Evolutionary conservation across 2,329 filamentous ascomycete genomes (phyloP).

Genomic region (Huntiella abstrusa): DNA sequence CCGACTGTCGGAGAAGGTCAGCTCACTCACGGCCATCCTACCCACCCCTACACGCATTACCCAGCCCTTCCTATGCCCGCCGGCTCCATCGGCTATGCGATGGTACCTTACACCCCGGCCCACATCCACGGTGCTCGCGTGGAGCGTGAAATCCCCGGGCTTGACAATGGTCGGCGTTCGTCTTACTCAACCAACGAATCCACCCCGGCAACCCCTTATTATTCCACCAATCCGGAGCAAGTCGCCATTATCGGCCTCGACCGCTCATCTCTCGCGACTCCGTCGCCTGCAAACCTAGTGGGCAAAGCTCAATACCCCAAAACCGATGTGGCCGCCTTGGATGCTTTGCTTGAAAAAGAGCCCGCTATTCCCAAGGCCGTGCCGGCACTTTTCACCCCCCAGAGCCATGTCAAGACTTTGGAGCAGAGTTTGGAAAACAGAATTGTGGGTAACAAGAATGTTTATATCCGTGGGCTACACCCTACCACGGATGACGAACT

Average conservation of each 20-base stretch:
- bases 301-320: constrained; percentile 25
- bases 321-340: constrained; percentile 32
- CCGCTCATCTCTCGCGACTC: constrained; percentile 45
- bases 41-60: constrained; percentile 4
- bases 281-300: constrained; percentile 39
- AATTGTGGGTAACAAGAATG: constrained; percentile 80
- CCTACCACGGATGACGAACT: constrained; percentile 90
- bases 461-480: constrained; percentile 92
- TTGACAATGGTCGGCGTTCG: constrained; percentile 42
- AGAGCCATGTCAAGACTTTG: constrained; percentile 70
- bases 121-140: constrained; percentile 30
- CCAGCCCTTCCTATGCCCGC: constrained; percentile 17
- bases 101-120: constrained; percentile 35
- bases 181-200: constrained; percentile 53
- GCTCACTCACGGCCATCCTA: background rate
- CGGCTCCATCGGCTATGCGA: constrained; percentile 19
- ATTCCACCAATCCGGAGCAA: constrained; percentile 38
- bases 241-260: constrained; percentile 34
- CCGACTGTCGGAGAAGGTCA: background rate
- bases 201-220: constrained; percentile 45
- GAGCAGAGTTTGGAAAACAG: constrained; percentile 91
- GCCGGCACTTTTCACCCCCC: constrained; percentile 70
- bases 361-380: constrained; percentile 75
- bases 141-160: constrained; percentile 33
- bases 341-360: constrained; percentile 52